Percentiles rank a stretch among this genome's conserved stretches.
Conservation (phyloP, 148 eudicot species). For the Vaccinium myrtillus region DNA sequence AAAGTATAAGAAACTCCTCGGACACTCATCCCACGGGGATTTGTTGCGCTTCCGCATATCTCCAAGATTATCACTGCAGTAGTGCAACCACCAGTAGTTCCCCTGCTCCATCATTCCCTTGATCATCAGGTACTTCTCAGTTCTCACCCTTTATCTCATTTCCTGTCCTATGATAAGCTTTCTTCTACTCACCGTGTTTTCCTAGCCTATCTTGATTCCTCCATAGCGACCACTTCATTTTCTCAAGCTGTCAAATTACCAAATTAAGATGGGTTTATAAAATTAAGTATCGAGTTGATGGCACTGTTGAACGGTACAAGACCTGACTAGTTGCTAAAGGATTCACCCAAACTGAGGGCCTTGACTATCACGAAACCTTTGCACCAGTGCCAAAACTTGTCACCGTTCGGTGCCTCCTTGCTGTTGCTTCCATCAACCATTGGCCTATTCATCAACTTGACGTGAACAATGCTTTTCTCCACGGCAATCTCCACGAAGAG, state of each 20-base stretch:
- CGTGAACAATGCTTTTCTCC: not conserved
- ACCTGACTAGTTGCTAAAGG: too few species aligned
- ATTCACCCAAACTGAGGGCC: too few species aligned
- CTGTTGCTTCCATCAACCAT: not conserved
- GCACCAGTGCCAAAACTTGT: not conserved
- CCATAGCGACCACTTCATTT: not conserved
- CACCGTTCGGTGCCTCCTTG: not conserved
- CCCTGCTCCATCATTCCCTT: too few species aligned
- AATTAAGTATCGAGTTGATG: not conserved
- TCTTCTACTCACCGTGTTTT: not conserved
- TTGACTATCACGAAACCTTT: too few species aligned
- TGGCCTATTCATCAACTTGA: not conserved
- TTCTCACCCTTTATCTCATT: not conserved
- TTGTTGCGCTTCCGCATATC: not conserved
- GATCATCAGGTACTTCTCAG: too few species aligned
- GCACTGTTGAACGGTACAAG: too few species aligned
- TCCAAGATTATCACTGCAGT: not conserved
- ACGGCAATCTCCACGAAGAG: too few species aligned
- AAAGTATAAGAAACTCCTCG: constrained; percentile 64
- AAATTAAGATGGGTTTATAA: not conserved
- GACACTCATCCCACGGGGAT: constrained; percentile 45
- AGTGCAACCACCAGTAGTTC: too few species aligned
- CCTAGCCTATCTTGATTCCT: not conserved
- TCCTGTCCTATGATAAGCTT: not conserved
- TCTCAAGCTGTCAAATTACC: not conserved